Evolutionary conservation across 805 yeast genomes (phyloP).

Genomic region (Nakazawaea ambrosiae): DNA sequence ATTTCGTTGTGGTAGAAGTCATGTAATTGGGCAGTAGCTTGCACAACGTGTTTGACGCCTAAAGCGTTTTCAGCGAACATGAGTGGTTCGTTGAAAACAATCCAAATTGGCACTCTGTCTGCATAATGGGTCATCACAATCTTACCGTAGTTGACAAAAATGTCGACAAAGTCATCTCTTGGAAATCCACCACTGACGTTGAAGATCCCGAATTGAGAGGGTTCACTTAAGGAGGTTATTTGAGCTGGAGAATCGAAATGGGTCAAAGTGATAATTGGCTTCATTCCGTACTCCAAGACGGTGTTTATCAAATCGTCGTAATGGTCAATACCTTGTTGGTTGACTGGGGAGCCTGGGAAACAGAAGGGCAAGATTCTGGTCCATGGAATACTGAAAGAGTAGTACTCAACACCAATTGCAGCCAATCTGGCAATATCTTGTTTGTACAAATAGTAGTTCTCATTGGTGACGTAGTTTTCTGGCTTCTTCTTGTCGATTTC

Average conservation of each 20-base stretch:
- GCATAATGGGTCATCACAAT: slow-evolving; percentile 24
- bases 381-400: slow-evolving; percentile 29
- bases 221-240: neutral
- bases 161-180: slow-evolving; percentile 21
- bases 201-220: slow-evolving; percentile 20
- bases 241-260: slow-evolving; percentile 29
- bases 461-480: slow-evolving; percentile 7
- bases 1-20: slow-evolving; percentile 15
- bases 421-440: slow-evolving; percentile 26
- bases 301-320: slow-evolving; percentile 10
- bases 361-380: slow-evolving; percentile 26
- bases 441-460: slow-evolving; percentile 26
- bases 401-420: slow-evolving; percentile 24
- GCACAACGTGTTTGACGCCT: slow-evolving; percentile 19
- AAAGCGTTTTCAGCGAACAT: slow-evolving; percentile 21
- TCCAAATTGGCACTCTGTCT: slow-evolving; percentile 24
- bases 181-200: slow-evolving; percentile 3
- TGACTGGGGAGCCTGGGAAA: slow-evolving; percentile 7
- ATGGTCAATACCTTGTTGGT: slow-evolving; percentile 9
- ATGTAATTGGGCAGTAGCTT: slow-evolving; percentile 13
- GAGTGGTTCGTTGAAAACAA: slow-evolving; percentile 27
- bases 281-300: slow-evolving; percentile 8
- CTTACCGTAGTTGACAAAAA: slow-evolving; percentile 26
- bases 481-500: neutral
- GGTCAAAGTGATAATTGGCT: slow-evolving; percentile 26